phyloP scores from a whole-genome alignment of 78 protist species.

The Speleostelium caveatum region DNA sequence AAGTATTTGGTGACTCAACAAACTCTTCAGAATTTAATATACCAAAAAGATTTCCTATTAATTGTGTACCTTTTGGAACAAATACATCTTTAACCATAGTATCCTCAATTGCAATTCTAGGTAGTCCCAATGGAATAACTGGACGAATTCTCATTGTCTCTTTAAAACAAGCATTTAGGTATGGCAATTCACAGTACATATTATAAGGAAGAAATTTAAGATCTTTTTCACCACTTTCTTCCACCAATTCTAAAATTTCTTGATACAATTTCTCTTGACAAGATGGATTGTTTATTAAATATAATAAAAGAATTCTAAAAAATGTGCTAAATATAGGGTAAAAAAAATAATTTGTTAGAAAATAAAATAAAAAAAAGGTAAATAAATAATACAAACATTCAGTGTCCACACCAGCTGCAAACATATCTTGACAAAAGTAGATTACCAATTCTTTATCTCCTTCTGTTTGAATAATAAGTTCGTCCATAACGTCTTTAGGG shows the following conservation, averaged over 20 bases:
- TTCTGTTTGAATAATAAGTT: constrained; percentile 15
- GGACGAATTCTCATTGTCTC: constrained; percentile 24
- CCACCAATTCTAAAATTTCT: neutral
- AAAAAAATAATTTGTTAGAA: too few relatives aligned
- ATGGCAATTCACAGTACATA: neutral
- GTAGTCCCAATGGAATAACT: neutral
- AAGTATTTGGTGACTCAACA: neutral
- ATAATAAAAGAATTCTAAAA: neutral
- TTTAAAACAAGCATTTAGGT: neutral
- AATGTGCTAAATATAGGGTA: neutral
- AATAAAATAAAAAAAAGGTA: too few relatives aligned
- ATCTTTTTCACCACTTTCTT: too few relatives aligned
- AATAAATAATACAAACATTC: neutral
- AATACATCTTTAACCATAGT: neutral
- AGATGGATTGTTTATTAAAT: neutral
- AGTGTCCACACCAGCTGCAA: neutral
- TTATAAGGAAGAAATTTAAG: too few relatives aligned
- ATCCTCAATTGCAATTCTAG: neutral
- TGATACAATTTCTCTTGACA: neutral
- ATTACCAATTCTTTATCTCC: neutral
- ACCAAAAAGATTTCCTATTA: neutral
- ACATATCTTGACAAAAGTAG: constrained; percentile 4
- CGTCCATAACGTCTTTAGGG: constrained; percentile 44
- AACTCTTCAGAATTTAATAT: neutral
- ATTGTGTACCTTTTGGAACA: constrained; percentile 2